Evolutionary conservation across 495 filamentous ascomycete genomes (phyloP).

Genomic region (Evernia prunastri): DNA sequence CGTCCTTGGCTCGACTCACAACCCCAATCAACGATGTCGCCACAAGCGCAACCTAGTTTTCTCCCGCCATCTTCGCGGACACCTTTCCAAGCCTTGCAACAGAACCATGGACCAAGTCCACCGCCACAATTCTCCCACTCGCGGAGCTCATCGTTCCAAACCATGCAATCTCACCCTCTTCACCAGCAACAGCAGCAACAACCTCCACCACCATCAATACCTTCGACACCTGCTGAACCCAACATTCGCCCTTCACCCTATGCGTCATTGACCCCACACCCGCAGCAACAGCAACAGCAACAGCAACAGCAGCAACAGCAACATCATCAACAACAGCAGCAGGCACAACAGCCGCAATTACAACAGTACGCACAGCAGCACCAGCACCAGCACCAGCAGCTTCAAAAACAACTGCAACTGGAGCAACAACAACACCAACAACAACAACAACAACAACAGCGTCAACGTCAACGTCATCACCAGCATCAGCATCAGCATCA

Average conservation of each 20-base stretch:
- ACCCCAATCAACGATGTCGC: constrained; percentile 3
- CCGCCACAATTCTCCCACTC: constrained; percentile 24
- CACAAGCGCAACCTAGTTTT: constrained; percentile 13
- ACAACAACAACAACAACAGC: not conserved
- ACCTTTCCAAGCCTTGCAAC: constrained; percentile 19
- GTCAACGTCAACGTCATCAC: not conserved
- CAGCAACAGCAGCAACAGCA: constrained; percentile 14
- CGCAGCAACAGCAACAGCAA: constrained; percentile 17
- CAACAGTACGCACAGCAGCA: constrained; percentile 7
- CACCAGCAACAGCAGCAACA: constrained; percentile 15
- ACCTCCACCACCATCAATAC: constrained; percentile 2
- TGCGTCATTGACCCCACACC: constrained; percentile 19
- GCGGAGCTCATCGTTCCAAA: constrained; percentile 24
- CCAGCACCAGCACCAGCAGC: constrained; percentile 4
- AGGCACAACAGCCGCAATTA: not conserved
- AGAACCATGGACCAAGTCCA: constrained; percentile 17
- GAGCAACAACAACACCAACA: constrained; percentile 5
- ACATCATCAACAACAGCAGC: constrained; percentile 1
- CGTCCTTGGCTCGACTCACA: constrained; percentile 10
- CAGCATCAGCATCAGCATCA: not conserved
- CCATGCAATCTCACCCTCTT: constrained; percentile 8
- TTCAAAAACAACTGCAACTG: constrained; percentile 11
- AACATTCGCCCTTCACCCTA: constrained; percentile 24
- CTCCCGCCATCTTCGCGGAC: constrained; percentile 18
- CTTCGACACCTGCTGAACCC: constrained; percentile 16